Conservation (phyloP, 257 asterid genomes). For the Nicotiana otophora region DNA sequence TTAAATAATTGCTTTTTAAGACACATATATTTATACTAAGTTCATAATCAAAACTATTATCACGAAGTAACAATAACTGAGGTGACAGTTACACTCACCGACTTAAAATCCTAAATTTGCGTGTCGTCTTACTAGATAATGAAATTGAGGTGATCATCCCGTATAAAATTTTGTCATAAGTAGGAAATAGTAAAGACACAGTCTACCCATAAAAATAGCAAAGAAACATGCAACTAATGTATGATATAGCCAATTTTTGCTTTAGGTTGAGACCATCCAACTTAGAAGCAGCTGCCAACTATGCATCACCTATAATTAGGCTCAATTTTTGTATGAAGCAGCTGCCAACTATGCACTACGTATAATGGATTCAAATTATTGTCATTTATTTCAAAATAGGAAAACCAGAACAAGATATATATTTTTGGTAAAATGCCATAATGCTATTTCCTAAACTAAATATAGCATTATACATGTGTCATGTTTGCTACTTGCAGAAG, state of each 20-base stretch:
- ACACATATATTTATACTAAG: background rate
- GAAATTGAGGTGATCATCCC: background rate
- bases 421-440: background rate
- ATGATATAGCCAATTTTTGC: background rate
- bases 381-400: background rate
- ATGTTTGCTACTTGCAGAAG: slow-evolving; percentile 1
- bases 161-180: background rate
- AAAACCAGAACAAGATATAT: background rate
- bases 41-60: background rate
- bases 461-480: slow-evolving; percentile 3
- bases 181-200: background rate
- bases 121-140: accelerated
- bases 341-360: too few relatives aligned
- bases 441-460: background rate
- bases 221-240: background rate
- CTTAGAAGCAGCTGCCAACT: background rate
- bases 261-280: too few relatives aligned
- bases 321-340: background rate
- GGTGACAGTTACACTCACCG: background rate
- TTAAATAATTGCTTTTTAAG: background rate
- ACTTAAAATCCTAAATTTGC: background rate
- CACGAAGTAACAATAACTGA: background rate
- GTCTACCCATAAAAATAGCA: background rate
- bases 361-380: background rate
- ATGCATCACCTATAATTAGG: background rate